Evolutionary conservation across 2,329 filamentous ascomycete genomes (phyloP), one percentile per base, ranked within the genome.

Genomic region (Xylariaceae sp.): DNA sequence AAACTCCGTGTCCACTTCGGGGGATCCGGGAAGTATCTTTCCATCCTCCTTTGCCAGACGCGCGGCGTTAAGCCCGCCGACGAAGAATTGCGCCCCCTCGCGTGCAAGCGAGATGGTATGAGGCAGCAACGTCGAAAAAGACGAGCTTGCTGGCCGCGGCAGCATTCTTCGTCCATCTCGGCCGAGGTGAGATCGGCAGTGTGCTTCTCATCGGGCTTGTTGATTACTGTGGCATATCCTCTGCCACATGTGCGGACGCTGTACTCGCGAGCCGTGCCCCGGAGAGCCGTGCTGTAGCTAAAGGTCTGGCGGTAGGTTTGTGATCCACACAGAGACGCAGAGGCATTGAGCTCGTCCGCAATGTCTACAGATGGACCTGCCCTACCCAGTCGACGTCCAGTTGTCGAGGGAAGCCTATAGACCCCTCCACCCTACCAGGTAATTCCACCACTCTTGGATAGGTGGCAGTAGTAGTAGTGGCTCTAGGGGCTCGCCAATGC

Each of bases 151-250:
- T 51, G 27, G 78, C 68, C 2, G 73, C 71, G 2, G 58, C 62
- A 8, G 19, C 19, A 19, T 19, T 19, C 19, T 2, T 19, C 19
- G 0, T 19, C 19, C 19, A 19, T 19, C 19, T 19, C 19, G 19
- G 19, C 19, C 19, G 1, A 1, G 19, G 19, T 19, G 19, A 19
- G 19, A 19, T 19, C 19, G 19, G 19, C 19, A 19, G 55, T 43
- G 27, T 65, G 62, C 2, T 45, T n/a, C 4, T 47, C 32, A 55
- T 75, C 71, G 0, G 78, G 76, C 1, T 67, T 64, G 68, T 80
- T 83, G 68, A 83, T 76, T 54, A 76, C 76, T 1, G 71, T 71
- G 45, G 77, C 76, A 62, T 71, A 81, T 8, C 83, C 67, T 52
- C 80, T 78, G 2, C 80, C 80, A 32, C 75, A 68, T 55, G 70